Evolutionary conservation across 2,329 filamentous ascomycete species (phyloP), one percentile per base, ranked within the genome.

Genomic region (Fusarium oxysporum): DNA sequence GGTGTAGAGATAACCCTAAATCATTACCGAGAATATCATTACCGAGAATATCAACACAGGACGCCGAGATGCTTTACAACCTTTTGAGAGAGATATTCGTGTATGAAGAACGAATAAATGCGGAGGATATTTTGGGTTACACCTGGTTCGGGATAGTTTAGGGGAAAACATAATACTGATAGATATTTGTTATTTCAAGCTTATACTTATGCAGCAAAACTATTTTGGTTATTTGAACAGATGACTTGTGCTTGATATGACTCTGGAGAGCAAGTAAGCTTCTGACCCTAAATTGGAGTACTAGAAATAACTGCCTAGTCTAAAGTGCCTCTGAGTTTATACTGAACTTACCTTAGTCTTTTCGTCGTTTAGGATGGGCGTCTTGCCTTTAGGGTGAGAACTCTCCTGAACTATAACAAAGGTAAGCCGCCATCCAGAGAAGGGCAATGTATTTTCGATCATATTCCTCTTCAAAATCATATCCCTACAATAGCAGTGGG

Each of bases 81-180:
- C 30, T 50, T 5, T 23, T 33, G 47, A 19, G 47, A 14, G 33
- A 2, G 2, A 33, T 50, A 8, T 50, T 33, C 30, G 16, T 33
- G 3, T 50, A 50, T 3, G 5, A 23, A 5, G 30, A 4, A 8
- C 47, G 47, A 3, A 33, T 50, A 50, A 33, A 16, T 23, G 30
- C 16, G n/a, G 3, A 33, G 11, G 16, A 33, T 33, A 0, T 50
- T 0, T 5, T 50, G 16, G 11, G 2, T 8, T n/a, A 50, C 4
- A 16, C 30, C 6, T 50, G 47, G 30, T 33, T 50, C 45, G 3
- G 16, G 30, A 33, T 33, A 16, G 30, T 19, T 19, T 14, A 11
- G 2, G 16, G n/a, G 30, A 4, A 4, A 19, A 19, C 16, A 50
- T 17, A 14, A 19, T 19, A 33, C 30, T 50, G n/a, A 16, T 5